These are phyloP conservation scores for Cornus suecica DNA, from an alignment of 148 eudicot genomes.

Conservation along the genomic window DNA sequence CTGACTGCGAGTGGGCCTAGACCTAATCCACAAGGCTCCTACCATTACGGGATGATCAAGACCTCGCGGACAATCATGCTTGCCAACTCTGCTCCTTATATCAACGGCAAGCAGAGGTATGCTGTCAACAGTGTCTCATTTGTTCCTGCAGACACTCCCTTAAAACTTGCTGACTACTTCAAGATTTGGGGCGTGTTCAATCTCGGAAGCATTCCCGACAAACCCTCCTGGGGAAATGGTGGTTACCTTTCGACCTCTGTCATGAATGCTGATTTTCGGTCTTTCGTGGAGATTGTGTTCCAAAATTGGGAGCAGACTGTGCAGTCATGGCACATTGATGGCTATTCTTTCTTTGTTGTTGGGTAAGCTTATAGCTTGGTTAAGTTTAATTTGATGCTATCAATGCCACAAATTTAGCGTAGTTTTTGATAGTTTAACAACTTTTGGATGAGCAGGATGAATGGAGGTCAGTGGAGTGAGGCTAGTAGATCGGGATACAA, in stretches of 20 bases:
- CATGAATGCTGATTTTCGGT: constrained; percentile 59
- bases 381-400: not conserved
- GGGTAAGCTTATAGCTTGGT: constrained; percentile 50
- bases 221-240: constrained; percentile 43
- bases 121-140: constrained; percentile 88
- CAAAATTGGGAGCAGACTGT: constrained; percentile 77
- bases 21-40: constrained; percentile 96
- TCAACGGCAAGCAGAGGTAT: constrained; percentile 80
- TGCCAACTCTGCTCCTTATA: constrained; percentile 77
- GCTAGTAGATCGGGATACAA: constrained; percentile 66
- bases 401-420: not conserved
- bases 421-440: not conserved
- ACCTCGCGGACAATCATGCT: constrained; percentile 70
- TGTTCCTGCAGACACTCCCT: constrained; percentile 64
- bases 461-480: constrained; percentile 85
- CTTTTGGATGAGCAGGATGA: constrained; percentile 57
- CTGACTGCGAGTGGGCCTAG: constrained; percentile 93
- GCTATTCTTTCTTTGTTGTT: constrained; percentile 92
- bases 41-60: constrained; percentile 85
- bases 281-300: constrained; percentile 78
- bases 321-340: constrained; percentile 92
- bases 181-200: constrained; percentile 75
- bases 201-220: constrained; percentile 69
- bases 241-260: constrained; percentile 74
- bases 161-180: constrained; percentile 87